Evolutionary conservation across 768 basidiomycete species (phyloP).

Genomic region (Sporobolomyces pararoseus): DNA sequence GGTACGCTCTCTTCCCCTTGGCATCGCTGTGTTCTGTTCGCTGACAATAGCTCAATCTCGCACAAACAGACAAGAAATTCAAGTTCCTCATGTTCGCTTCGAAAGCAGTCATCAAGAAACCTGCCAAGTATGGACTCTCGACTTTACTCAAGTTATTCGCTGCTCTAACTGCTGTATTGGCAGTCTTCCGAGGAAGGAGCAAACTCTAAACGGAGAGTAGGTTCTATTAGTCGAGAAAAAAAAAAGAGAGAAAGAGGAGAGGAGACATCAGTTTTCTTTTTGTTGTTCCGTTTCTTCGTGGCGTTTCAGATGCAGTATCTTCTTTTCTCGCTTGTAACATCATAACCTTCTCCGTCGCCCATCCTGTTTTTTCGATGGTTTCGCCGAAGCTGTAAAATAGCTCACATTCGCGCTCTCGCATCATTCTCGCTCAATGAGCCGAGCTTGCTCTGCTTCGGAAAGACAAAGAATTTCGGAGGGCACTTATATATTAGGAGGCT

Average conservation of each 20-base stretch:
- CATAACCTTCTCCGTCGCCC: no score
- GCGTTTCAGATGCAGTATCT: no score
- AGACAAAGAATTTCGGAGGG: no score
- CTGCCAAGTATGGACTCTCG: neutral
- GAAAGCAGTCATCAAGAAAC: constrained; percentile 11
- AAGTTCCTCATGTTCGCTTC: constrained; percentile 23
- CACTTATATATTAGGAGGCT: no score
- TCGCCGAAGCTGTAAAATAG: no score
- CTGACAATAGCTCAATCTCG: neutral
- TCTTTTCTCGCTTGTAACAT: no score
- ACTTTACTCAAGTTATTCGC: constrained; percentile 15
- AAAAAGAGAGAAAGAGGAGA: neutral
- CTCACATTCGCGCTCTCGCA: no score
- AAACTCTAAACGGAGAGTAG: neutral
- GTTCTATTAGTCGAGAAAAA: neutral
- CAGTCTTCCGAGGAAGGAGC: constrained; percentile 2
- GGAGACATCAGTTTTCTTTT: neutral
- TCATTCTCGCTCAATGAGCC: no score
- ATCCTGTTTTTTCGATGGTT: no score
- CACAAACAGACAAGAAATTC: constrained; percentile 10
- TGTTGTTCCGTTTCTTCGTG: no score
- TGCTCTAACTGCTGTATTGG: neutral
- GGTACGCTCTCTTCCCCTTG: constrained; percentile 1
- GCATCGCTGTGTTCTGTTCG: neutral
- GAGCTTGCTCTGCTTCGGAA: no score